Evolutionary conservation across 2,329 filamentous ascomycete genomes (phyloP), one percentile per base, ranked within the genome.

Genomic region (Talaromyces rugulosus): DNA sequence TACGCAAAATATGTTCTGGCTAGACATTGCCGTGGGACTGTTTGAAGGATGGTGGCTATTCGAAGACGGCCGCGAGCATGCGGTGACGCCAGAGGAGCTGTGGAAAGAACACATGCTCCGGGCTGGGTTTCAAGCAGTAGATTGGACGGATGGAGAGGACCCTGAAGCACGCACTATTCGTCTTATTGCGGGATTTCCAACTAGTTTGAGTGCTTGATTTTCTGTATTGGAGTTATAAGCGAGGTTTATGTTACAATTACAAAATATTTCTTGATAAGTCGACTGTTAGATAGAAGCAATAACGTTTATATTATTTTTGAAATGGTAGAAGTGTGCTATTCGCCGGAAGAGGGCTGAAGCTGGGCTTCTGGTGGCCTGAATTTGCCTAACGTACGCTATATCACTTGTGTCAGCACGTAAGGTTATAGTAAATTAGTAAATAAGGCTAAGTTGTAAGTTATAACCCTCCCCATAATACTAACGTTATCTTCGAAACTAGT

Each of bases 11-110:
- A 56, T 74, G 4, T 67, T 65, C 55, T 73, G 68, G 33, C 66
- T 75, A 18, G 73, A 76, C 58, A 55, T 76, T 3, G 66, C 75
- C 0, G 75, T 74, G 56, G 75, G 75, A 1, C 59, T 74, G 5
- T 67, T 76, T 14, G 73, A 73, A 23, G 75, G 75, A 5, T 77
- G 75, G 75, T 77, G 75, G 75, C 64, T 75, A 3, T 75, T 75
- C 31, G 70, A 75, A n/a, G 74, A 77, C 56, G 74, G 72, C 2
- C 71, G 75, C 0, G 66, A 63, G 5, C 73, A 77, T 62, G 74
- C 73, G 36, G 36, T 61, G 7, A 34, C 55, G 3, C 27, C 57
- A 12, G 51, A 63, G 36, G 11, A 23, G 42, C 31, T 55, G 7
- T 72, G 70, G 70, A 60, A 67, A 28, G 30, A 62, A 7, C 61